A percentile compares a stretch with the other conserved stretches of the same genome.
phyloP scores from a whole-genome alignment of 1,139 yeast genomes.

The Blastobotrys raffinosifermentans region DNA sequence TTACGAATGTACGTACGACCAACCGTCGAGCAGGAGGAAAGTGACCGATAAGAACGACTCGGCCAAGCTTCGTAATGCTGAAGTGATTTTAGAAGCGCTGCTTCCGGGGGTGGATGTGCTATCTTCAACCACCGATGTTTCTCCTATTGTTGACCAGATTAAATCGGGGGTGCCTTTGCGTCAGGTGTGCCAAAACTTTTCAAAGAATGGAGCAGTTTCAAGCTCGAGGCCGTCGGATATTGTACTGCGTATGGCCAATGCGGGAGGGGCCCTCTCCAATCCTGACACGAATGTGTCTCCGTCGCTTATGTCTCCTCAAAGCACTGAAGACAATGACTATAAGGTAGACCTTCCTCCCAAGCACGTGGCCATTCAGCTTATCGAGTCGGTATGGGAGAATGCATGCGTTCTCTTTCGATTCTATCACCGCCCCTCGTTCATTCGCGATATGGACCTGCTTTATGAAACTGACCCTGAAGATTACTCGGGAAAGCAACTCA shows the following conservation, averaged over 20 bases:
- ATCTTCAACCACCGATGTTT: slow-evolving; percentile 45
- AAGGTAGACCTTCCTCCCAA: slow-evolving; percentile 71
- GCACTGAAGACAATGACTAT: slow-evolving; percentile 28
- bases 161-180: no score
- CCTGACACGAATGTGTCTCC: slow-evolving; percentile 5
- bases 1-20: slow-evolving; percentile 68
- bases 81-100: slow-evolving; percentile 37
- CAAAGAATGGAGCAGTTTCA: neutral
- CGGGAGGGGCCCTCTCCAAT: slow-evolving; percentile 6
- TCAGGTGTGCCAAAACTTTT: no score
- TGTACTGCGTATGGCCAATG: slow-evolving; percentile 3
- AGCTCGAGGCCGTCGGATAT: slow-evolving; percentile 2
- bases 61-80: slow-evolving; percentile 32
- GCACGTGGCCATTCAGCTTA: slow-evolving; percentile 62
- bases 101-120: slow-evolving; percentile 50
- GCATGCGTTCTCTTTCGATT: slow-evolving; percentile 82
- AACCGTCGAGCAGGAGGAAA: slow-evolving; percentile 61
- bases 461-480: slow-evolving; percentile 63
- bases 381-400: slow-evolving; percentile 75
- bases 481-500: slow-evolving; percentile 68
- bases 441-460: slow-evolving; percentile 50
- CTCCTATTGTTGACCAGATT: slow-evolving; percentile 21
- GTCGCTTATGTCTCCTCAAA: slow-evolving; percentile 5
- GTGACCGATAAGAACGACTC: slow-evolving; percentile 29
- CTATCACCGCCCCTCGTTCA: slow-evolving; percentile 76